Conservation (phyloP, 768 basidiomycete species). For the Lanmaoa rubissima region DNA sequence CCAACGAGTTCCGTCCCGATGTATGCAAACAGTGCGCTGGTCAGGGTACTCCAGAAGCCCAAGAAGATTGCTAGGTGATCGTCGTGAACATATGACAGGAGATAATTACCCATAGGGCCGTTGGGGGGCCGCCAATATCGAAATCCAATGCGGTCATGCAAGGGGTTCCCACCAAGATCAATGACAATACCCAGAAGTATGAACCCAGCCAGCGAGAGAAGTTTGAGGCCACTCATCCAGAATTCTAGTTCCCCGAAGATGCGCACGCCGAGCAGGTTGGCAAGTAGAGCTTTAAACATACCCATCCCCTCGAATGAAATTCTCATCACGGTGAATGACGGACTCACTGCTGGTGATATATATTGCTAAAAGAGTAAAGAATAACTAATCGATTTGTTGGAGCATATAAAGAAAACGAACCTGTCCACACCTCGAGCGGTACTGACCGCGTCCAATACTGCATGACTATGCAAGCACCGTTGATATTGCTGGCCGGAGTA, state of each 20-base stretch:
- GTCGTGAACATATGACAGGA: slow-evolving; percentile 47
- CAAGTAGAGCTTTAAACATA: neutral
- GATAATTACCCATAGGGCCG: slow-evolving; percentile 57
- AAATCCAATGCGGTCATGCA: slow-evolving; percentile 36
- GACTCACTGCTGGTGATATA: slow-evolving; percentile 1
- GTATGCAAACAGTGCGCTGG: slow-evolving; percentile 71
- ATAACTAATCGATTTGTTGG: neutral
- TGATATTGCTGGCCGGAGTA: slow-evolving; percentile 65
- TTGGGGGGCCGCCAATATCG: slow-evolving; percentile 48
- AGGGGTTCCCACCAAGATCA: slow-evolving; percentile 54
- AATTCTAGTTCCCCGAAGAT: slow-evolving; percentile 75
- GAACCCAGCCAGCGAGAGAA: slow-evolving; percentile 36
- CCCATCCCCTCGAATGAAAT: neutral
- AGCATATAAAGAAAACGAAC: neutral
- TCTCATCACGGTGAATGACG: neutral
- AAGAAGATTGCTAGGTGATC: slow-evolving; percentile 54
- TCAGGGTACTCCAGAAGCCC: slow-evolving; percentile 70
- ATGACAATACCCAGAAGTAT: slow-evolving; percentile 42
- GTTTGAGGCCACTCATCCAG: slow-evolving; percentile 71
- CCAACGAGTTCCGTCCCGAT: slow-evolving; percentile 79
- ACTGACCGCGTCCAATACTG: slow-evolving; percentile 5
- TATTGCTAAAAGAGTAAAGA: neutral
- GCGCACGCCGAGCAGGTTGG: slow-evolving; percentile 64
- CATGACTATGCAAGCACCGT: slow-evolving; percentile 40
- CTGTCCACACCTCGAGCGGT: slow-evolving; percentile 3